A percentile compares a stretch with the other conserved stretches of the same genome.
phyloP scores from a whole-genome alignment of 2,329 filamentous ascomycete species.

The Trichoderma guizhouense region DNA sequence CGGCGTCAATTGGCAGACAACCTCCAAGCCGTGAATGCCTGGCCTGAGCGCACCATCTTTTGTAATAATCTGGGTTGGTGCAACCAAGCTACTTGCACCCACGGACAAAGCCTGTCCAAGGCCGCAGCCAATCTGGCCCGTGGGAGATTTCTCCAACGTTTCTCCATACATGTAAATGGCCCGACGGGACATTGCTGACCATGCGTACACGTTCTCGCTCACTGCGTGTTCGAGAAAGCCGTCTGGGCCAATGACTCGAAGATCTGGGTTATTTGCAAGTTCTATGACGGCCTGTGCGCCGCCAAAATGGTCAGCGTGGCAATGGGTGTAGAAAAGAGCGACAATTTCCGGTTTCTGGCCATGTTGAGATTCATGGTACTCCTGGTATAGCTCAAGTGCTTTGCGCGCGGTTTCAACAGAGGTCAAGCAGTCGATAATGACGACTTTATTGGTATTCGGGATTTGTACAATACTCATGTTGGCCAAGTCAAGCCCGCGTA shows the following conservation, averaged over 20 bases:
- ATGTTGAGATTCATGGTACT: not conserved
- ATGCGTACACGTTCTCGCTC: not conserved
- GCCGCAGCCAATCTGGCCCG: not conserved
- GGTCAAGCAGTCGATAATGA: not conserved
- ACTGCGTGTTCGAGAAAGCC: not conserved
- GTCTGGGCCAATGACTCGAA: not conserved
- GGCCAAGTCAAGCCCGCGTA: not conserved
- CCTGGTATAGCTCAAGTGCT: not conserved
- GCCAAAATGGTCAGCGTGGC: not conserved
- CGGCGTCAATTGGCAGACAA: not conserved
- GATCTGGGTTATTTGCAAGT: not conserved
- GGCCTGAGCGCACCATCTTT: not conserved
- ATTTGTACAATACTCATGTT: not conserved
- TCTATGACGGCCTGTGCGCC: not conserved
- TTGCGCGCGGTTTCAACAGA: not conserved
- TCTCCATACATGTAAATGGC: not conserved
- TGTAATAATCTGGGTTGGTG: not conserved
- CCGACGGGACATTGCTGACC: not conserved
- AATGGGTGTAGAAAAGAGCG: not conserved
- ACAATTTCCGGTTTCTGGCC: not conserved
- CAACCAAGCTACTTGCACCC: not conserved
- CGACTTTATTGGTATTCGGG: not conserved
- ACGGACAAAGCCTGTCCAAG: not conserved
- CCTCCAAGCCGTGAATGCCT: not conserved
- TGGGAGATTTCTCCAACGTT: not conserved